Conservation (phyloP, 495 filamentous ascomycete genomes). For the Annulohypoxylon nitens region DNA sequence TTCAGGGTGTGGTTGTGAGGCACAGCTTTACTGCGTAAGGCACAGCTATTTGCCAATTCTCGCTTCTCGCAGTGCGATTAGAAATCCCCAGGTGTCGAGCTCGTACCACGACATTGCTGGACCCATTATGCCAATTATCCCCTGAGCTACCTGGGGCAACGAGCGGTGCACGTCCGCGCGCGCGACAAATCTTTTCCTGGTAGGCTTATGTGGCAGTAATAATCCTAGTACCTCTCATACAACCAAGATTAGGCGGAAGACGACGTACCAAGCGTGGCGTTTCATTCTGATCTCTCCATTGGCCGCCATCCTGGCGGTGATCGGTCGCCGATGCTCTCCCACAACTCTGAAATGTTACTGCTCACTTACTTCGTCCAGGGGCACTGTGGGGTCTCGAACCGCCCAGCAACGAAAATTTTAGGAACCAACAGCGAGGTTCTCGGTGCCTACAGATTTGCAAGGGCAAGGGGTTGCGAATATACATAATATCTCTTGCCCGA, state of each 20-base stretch:
- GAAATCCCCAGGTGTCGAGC: not conserved
- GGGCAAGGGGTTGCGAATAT: not conserved
- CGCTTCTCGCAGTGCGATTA: not conserved
- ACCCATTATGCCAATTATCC: not conserved
- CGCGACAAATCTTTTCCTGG: not conserved
- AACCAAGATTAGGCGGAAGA: constrained; percentile 9
- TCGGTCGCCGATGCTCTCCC: not conserved
- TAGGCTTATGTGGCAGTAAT: constrained; percentile 1
- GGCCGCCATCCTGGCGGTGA: not conserved
- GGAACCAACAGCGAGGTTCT: constrained; percentile 5
- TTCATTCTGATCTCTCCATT: constrained; percentile 2
- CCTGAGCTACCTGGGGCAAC: not conserved
- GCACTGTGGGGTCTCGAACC: constrained; percentile 4
- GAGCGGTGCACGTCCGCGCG: not conserved
- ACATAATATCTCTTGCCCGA: not conserved
- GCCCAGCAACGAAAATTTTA: not conserved
- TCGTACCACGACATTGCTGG: not conserved
- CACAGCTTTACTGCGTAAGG: not conserved
- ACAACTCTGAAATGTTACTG: constrained; percentile 1
- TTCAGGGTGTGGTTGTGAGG: not conserved
- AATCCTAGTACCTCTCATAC: constrained; percentile 9
- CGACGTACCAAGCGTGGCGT: not conserved
- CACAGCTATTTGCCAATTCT: constrained; percentile 7
- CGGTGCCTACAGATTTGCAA: not conserved
- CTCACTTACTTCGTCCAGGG: constrained; percentile 4